A percentile compares a stretch with the other conserved stretches of the same genome.
Evolutionary conservation across 176 grass and related monocot species (phyloP).

Genomic region (Bromus sterilis): DNA sequence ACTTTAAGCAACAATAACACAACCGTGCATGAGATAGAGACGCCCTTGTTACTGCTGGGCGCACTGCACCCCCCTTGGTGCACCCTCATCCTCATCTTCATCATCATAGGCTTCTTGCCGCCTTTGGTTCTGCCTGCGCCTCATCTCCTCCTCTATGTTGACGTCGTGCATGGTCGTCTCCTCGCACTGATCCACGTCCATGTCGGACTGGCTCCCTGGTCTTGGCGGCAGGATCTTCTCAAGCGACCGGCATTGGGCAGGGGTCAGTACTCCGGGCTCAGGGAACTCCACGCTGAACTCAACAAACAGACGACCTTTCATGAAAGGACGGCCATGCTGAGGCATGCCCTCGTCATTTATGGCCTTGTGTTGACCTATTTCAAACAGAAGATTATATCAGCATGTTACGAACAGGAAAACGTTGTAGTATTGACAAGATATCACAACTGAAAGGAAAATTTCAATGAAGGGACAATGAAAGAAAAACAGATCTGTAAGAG

Average conservation of each 20-base stretch:
- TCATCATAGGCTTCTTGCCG: conserved; percentile 77
- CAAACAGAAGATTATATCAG: not conserved
- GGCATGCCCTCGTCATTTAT: conserved; percentile 98
- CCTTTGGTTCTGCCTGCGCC: conserved; percentile 57
- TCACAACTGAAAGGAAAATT: not conserved
- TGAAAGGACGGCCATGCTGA: conserved; percentile 75
- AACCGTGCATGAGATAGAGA: no score
- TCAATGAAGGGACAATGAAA: not conserved
- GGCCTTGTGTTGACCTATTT: conserved; percentile 74
- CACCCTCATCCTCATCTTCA: conserved; percentile 49
- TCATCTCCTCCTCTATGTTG: conserved; percentile 93
- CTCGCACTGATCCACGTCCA: conserved; percentile 74
- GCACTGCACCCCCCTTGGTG: conserved; percentile 79
- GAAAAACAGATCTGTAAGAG: not conserved
- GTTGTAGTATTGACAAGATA: not conserved
- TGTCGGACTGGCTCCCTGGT: conserved; percentile 28
- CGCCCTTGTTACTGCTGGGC: conserved; percentile 69
- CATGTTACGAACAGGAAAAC: not conserved
- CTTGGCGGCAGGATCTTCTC: conserved; percentile 59
- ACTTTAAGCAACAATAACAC: no score
- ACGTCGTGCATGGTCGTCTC: conserved; percentile 78
- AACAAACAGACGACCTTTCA: conserved; percentile 82
- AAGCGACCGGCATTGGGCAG: conserved; percentile 42
- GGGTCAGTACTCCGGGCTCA: conserved; percentile 40
- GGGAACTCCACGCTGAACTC: conserved; percentile 86